Percentiles rank a stretch among this genome's conserved stretches.
Evolutionary conservation across 306 rosid genomes (phyloP).

Genomic region (Luffa acutangula): DNA sequence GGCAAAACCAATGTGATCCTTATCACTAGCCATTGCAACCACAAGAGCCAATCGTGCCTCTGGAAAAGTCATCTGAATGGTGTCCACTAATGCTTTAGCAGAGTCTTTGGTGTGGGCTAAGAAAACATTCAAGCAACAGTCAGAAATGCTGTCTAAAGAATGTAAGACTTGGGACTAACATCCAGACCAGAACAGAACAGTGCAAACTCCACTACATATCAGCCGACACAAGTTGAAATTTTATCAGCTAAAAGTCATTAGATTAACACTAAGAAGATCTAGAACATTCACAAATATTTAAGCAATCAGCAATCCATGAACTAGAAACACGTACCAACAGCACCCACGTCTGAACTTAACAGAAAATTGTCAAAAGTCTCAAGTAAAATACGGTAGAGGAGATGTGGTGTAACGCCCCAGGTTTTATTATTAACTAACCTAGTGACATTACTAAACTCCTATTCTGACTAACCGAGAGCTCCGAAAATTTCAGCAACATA

Average conservation of each 20-base stretch:
- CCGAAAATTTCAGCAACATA: no score
- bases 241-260: not conserved
- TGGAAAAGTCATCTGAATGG: slow-evolving; percentile 53
- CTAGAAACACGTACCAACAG: not conserved
- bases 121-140: slow-evolving; percentile 10
- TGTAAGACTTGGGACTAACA: not conserved
- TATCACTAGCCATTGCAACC: slow-evolving; percentile 87
- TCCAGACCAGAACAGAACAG: not conserved
- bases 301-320: not conserved
- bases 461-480: no score
- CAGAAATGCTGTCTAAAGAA: not conserved
- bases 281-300: not conserved
- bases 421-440: no score
- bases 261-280: not conserved
- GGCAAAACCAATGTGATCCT: slow-evolving; percentile 82
- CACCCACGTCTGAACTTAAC: not conserved
- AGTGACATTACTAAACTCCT: no score
- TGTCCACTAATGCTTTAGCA: slow-evolving; percentile 61
- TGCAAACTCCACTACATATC: not conserved
- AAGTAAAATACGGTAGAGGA: not conserved
- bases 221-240: not conserved
- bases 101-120: slow-evolving; percentile 88
- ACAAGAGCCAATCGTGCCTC: slow-evolving; percentile 50
- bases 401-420: no score
- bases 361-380: not conserved